Conservation (phyloP, 176 grass and related monocot species). For the Paspalum vaginatum region DNA sequence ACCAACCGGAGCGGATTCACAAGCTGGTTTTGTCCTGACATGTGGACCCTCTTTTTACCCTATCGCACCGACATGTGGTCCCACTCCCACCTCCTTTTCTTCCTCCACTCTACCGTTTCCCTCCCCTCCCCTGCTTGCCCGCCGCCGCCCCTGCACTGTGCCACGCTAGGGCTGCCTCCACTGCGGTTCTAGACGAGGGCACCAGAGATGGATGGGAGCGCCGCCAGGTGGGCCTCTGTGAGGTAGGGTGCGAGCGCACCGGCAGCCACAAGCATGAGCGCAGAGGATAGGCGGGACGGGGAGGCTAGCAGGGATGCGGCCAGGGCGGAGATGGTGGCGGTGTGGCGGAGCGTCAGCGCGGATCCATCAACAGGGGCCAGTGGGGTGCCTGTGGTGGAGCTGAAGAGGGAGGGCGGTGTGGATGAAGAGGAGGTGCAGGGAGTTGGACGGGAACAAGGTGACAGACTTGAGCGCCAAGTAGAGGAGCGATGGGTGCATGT, state of each 20-base stretch:
- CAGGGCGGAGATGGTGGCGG: constrained; percentile 82
- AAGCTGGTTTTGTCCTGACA: too few relatives aligned
- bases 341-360: constrained; percentile 72
- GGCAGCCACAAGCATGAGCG: constrained; percentile 64
- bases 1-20: too few relatives aligned
- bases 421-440: constrained; percentile 55
- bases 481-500: constrained; percentile 67
- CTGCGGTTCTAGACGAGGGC: constrained; percentile 93
- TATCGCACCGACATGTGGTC: too few relatives aligned
- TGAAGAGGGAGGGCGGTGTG: constrained; percentile 82
- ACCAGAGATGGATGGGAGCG: constrained; percentile 58
- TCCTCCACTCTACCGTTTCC: too few relatives aligned
- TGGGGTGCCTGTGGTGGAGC: constrained; percentile 64
- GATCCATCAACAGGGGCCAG: constrained; percentile 76
- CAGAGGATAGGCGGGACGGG: constrained; percentile 32
- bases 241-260: constrained; percentile 81
- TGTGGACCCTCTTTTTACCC: too few relatives aligned
- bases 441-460: constrained; percentile 82
- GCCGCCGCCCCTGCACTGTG: too few relatives aligned
- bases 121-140: too few relatives aligned
- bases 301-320: constrained; percentile 58
- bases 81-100: too few relatives aligned
- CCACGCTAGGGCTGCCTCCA: too few relatives aligned
- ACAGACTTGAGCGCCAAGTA: constrained; percentile 85
- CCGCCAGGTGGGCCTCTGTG: constrained; percentile 66